Base-by-base conservation (phyloP, 306 rosid genomes). In the Begonia masoniana region DNA sequence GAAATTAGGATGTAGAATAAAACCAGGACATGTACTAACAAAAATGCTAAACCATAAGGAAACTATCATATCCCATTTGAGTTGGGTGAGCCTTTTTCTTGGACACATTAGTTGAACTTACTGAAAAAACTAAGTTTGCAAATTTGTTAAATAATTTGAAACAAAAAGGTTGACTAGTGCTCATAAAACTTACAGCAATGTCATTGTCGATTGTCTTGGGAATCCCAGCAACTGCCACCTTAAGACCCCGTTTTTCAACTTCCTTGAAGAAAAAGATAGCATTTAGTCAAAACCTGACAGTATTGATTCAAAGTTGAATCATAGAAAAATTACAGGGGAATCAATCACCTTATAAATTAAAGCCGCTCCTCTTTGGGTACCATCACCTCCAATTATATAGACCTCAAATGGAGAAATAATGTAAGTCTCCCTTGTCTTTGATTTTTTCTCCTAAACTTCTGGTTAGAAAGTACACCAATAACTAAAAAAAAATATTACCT, bases 191-290 rank as follows among this genome's bases (percentile, higher is more conserved):
- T 78, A 91, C 97, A 61, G 86, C 89, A 65, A 91, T 85, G 68
- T 83, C 97, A 75, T 91, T 91, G 70, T 85, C 96, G 68, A 91
- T 81, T 58, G 97, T 91, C 75, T 91, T 78, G 19, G 96, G 96
- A 58, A 91, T 75, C 68, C 97, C 97, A 49, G 96, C 97, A 65
- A 91, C 94, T 59, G 97, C 74, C 54, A 91, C 94, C 68, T 80
- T 82, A 65, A 91, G 88, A 70, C 88, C 81, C 47, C 96, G 97
- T 59, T 71, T 85, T 78, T 74, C 84, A 68, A 83, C 85, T 91
- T 85, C 97, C 97, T 91, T 78, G 69, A 81, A 52, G 60, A 68
- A 59, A 67, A 55, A 67, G 51, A 45, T 7, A 62, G n/a, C 48
- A 56, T 76, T 65, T 64, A 35, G 61, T 59, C 57, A 64, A 31